A percentile compares a stretch with the other conserved stretches of the same genome.
These are phyloP conservation scores for Cephaloascus albidus DNA, from an alignment of 805 yeast genomes.

Conservation along the genomic window DNA sequence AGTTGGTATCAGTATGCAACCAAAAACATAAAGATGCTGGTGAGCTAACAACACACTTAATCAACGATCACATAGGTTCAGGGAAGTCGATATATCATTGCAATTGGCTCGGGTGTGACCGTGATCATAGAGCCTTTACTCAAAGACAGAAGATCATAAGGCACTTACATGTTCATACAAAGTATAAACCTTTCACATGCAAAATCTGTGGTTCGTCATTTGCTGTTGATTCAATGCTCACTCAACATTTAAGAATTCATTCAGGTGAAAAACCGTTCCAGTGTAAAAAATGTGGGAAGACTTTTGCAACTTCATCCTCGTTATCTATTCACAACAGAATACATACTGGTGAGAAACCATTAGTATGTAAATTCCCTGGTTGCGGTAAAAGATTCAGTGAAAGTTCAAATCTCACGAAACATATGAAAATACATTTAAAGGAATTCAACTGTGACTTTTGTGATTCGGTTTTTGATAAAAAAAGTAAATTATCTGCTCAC, in stretches of 20 bases:
- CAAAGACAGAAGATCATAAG: constrained; percentile 83
- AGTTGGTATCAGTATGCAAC: constrained; percentile 35
- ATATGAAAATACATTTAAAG: constrained; percentile 68
- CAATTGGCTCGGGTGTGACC: constrained; percentile 69
- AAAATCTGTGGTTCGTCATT: constrained; percentile 57
- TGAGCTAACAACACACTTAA: constrained; percentile 65
- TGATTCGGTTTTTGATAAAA: constrained; percentile 39
- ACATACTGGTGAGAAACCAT: constrained; percentile 88
- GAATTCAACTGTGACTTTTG: constrained; percentile 42
- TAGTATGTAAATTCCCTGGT: constrained; percentile 67
- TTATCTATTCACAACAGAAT: constrained; percentile 75
- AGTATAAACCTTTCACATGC: constrained; percentile 74
- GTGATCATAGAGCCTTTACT: constrained; percentile 51
- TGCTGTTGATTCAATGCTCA: constrained; percentile 68
- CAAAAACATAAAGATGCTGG: constrained; percentile 39
- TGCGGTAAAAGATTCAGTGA: constrained; percentile 85
- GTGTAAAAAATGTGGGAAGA: constrained; percentile 67
- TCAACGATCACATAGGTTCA: constrained; percentile 58
- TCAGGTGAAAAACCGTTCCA: constrained; percentile 83
- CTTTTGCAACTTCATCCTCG: constrained; percentile 76
- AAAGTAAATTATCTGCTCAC: constrained; percentile 32
- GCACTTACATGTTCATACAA: constrained; percentile 84
- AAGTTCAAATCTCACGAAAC: constrained; percentile 81
- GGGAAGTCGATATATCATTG: constrained; percentile 68
- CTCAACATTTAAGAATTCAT: constrained; percentile 77